A percentile compares a stretch with the other conserved stretches of the same genome.
Evolutionary conservation across 2,329 filamentous ascomycete genomes (phyloP).

Genomic region (Fusarium foetens): DNA sequence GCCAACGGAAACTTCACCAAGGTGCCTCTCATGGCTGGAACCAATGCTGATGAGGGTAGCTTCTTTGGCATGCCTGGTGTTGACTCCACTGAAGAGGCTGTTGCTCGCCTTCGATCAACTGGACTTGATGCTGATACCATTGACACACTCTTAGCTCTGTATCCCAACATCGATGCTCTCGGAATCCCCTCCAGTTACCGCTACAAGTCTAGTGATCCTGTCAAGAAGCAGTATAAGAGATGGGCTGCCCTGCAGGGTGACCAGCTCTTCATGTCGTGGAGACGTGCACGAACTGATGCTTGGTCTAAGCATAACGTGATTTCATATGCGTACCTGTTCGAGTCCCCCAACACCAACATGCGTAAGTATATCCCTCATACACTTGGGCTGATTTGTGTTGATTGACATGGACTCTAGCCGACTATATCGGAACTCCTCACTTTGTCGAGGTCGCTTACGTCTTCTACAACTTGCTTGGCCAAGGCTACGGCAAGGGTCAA

Average conservation of each 20-base stretch:
- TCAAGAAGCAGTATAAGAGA: conserved; percentile 60
- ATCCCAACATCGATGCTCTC: conserved; percentile 37
- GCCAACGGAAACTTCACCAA: conserved; percentile 68
- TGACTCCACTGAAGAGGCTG: conserved; percentile 21
- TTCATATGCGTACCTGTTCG: conserved; percentile 65
- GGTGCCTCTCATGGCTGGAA: conserved; percentile 70
- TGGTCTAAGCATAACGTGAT: conserved; percentile 60
- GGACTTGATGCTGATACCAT: conserved; percentile 21
- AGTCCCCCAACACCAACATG: conserved; percentile 46
- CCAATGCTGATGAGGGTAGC: conserved; percentile 72
- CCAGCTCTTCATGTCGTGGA: conserved; percentile 62
- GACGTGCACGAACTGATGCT: conserved; percentile 62
- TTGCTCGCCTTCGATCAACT: neutral
- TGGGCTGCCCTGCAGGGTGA: conserved; percentile 64
- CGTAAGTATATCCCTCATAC: neutral
- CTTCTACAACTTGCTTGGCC: conserved; percentile 62
- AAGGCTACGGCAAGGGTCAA: conserved; percentile 43
- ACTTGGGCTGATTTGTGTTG: rapidly evolving
- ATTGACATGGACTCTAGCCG: neutral
- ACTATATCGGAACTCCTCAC: conserved; percentile 42
- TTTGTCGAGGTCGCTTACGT: conserved; percentile 51
- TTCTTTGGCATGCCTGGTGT: conserved; percentile 62
- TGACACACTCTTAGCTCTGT: conserved; percentile 30
- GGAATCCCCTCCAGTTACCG: conserved; percentile 32
- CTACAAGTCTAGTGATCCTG: conserved; percentile 12